Evolutionary conservation across 495 filamentous ascomycete species (phyloP).

Genomic region (Neurospora sp.): DNA sequence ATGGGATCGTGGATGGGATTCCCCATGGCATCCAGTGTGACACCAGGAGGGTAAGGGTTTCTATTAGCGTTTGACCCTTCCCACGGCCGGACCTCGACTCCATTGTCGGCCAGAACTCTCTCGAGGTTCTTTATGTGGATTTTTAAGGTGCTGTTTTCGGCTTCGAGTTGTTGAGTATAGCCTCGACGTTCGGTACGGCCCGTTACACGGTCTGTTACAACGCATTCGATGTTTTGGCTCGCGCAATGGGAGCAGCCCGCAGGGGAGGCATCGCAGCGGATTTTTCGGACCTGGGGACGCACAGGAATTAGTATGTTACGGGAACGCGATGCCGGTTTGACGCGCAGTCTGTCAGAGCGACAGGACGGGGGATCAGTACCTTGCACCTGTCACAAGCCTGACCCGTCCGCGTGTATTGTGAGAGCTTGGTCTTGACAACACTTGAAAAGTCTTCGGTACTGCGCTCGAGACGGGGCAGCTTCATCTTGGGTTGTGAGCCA

Average conservation of each 20-base stretch:
- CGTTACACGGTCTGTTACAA: conserved; percentile 80
- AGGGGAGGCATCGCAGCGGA: conserved; percentile 64
- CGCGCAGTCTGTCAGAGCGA: background rate
- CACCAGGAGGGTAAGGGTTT: conserved; percentile 21
- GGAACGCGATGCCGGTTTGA: background rate
- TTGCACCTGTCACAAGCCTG: conserved; percentile 91
- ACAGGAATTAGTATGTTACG: background rate
- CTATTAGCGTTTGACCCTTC: conserved; percentile 17
- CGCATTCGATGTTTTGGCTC: conserved; percentile 60
- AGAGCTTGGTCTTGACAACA: conserved; percentile 53
- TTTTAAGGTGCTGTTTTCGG: conserved; percentile 45
- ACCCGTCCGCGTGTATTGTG: conserved; percentile 58
- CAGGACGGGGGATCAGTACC: conserved; percentile 38
- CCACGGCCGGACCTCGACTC: conserved; percentile 30
- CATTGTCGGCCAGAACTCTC: conserved; percentile 30
- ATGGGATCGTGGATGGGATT: conserved; percentile 20
- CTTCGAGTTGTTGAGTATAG: conserved; percentile 54
- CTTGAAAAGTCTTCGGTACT: conserved; percentile 54
- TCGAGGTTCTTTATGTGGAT: conserved; percentile 41
- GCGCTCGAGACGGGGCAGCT: conserved; percentile 38
- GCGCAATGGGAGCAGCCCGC: conserved; percentile 69
- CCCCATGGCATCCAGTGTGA: conserved; percentile 16
- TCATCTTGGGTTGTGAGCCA: conserved; percentile 27
- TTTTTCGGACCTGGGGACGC: conserved; percentile 59
- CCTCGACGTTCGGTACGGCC: conserved; percentile 70